Conservation (phyloP, 2,329 filamentous ascomycete genomes). For the Cladosporium sp. region DNA sequence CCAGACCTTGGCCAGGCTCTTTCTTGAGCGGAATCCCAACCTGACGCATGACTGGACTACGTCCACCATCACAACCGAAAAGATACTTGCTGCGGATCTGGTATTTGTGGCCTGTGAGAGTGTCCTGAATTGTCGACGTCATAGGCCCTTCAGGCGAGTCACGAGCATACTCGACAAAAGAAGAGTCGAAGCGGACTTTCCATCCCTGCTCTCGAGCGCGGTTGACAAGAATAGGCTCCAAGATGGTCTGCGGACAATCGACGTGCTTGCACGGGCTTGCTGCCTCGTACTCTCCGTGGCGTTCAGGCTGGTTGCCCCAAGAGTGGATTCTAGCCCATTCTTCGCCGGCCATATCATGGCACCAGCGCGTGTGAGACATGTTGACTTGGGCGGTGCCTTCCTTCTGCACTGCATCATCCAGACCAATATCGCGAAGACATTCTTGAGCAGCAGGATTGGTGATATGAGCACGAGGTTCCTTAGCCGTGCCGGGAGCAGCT, state of each 20-base stretch:
- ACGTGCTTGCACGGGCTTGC: slow-evolving; percentile 40
- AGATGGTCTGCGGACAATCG: slow-evolving; percentile 41
- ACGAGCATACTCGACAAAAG: slow-evolving; percentile 30
- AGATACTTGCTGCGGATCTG: slow-evolving; percentile 52
- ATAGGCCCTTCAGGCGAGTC: slow-evolving; percentile 23
- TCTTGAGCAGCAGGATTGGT: slow-evolving; percentile 57
- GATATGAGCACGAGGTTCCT: slow-evolving; percentile 58
- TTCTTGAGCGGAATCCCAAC: slow-evolving; percentile 45
- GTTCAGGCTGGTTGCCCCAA: slow-evolving; percentile 40
- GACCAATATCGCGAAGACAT: slow-evolving; percentile 43
- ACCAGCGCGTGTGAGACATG: slow-evolving; percentile 43
- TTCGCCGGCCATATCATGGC: slow-evolving; percentile 41
- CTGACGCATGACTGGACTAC: slow-evolving; percentile 44
- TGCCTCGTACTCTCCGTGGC: slow-evolving; percentile 38
- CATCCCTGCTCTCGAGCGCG: slow-evolving; percentile 36
- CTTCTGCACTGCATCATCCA: slow-evolving; percentile 35
- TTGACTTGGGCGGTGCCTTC: slow-evolving; percentile 31
- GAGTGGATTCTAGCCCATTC: slow-evolving; percentile 41
- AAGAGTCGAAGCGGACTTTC: slow-evolving; percentile 38
- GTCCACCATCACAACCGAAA: slow-evolving; percentile 56
- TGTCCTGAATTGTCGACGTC: slow-evolving; percentile 35
- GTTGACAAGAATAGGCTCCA: slow-evolving; percentile 41
- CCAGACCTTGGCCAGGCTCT: slow-evolving; percentile 42
- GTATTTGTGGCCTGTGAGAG: slow-evolving; percentile 37
- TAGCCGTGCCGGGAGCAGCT: slow-evolving; percentile 46